Evolutionary conservation across 2,329 filamentous ascomycete species (phyloP).

Genomic region (Helminthosporium solani): DNA sequence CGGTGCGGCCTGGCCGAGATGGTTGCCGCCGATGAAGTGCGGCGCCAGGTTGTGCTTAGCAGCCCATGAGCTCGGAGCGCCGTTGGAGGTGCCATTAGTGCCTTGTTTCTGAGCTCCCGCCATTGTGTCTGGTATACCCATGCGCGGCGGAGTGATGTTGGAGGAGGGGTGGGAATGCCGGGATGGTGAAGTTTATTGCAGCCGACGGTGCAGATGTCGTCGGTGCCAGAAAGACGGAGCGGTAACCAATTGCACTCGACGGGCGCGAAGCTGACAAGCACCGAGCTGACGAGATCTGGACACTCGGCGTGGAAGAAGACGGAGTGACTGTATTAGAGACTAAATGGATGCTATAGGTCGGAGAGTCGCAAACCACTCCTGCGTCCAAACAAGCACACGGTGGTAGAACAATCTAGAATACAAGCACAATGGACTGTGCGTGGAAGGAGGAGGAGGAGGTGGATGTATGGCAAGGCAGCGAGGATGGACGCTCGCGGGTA

Average conservation of each 20-base stretch:
- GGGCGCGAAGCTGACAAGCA: not conserved
- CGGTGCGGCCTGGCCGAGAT: slow-evolving; percentile 74
- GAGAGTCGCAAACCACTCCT: not conserved
- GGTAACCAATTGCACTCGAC: slow-evolving; percentile 6
- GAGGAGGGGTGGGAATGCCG: slow-evolving; percentile 12
- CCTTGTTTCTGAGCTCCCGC: slow-evolving; percentile 33
- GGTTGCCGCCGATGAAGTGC: slow-evolving; percentile 97
- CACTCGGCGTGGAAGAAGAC: slow-evolving; percentile 21
- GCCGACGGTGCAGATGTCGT: slow-evolving; percentile 19
- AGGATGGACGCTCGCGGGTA: not conserved
- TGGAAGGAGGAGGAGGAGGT: slow-evolving; percentile 3
- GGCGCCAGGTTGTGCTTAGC: slow-evolving; percentile 79
- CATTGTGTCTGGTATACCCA: slow-evolving; percentile 36
- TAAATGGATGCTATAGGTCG: slow-evolving; percentile 7
- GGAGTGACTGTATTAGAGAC: slow-evolving; percentile 25
- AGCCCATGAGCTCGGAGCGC: slow-evolving; percentile 64
- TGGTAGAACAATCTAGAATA: not conserved
- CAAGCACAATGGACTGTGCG: not conserved
- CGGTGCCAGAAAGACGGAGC: not conserved
- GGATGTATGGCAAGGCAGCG: not conserved
- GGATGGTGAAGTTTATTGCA: slow-evolving; percentile 25
- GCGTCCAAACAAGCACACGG: not conserved
- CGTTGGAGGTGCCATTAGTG: slow-evolving; percentile 52
- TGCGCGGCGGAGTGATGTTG: slow-evolving; percentile 21
- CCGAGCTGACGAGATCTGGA: not conserved